Evolutionary conservation across 345 rosid species (phyloP), one percentile per base, ranked within the genome.

Genomic region (Aquilaria sinensis): DNA sequence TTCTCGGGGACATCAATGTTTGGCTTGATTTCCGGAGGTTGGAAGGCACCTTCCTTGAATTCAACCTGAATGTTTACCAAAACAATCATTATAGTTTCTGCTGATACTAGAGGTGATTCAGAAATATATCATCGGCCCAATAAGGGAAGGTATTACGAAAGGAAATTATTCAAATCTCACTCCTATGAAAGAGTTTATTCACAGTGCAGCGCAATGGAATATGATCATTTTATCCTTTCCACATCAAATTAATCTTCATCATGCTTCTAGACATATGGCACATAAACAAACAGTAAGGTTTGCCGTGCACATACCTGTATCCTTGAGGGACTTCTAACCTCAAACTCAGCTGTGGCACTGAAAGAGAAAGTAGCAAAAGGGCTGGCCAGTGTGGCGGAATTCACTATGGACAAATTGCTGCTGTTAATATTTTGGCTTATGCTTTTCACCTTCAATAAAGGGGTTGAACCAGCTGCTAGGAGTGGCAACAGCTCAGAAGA

Each of bases 401-500:
- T 93, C 69, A 78, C 86, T 58, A 93, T 77, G 31, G 77, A 56
- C 50, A 77, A 82, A 62, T 51, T 85, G 71, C 72, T 64, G 14
- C 85, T 56, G 67, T 90, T 85, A 47, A 93, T 82, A 23, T 76
- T 58, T 74, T 90, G 98, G 56, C 64, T 67, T 63, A 93, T 93
- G 57, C 67, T 83, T 65, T 88, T 78, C 56, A 90, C 80, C 77
- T 93, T 93, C 68, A 93, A 49, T 29, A 93, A 75, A 2, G 98
- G 97, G 52, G 78, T 77, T 15, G 85, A 53, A 45, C 95, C 87
- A 5, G 65, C 81, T n/a, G 97, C 97, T 61, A 93, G 75, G 32
- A 93, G 88, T 5, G 98, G 97, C 80, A 93, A 70, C 70, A 93
- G 67, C 89, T 93, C 97, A 2, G 98, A 93, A 74, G 76, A 88